These are phyloP conservation scores for Neofusicoccum laricinum DNA, from an alignment of 2,329 filamentous ascomycete genomes.

Conservation along the genomic window DNA sequence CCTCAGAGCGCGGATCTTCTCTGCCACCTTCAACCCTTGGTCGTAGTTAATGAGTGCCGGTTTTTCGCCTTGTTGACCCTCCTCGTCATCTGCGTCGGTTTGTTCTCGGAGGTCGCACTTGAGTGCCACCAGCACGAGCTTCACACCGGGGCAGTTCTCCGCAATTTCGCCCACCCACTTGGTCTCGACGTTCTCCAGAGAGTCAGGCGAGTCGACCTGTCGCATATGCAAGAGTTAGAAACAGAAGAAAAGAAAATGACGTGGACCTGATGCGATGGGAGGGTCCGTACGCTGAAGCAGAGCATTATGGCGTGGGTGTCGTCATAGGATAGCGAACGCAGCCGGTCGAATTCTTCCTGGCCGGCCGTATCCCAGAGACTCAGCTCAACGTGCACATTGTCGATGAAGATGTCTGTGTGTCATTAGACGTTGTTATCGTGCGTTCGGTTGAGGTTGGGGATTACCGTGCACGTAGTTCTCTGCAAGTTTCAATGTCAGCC, in stretches of 20 bases:
- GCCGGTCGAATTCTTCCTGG: slow-evolving; percentile 96
- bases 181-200: slow-evolving; percentile 95
- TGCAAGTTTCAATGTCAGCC: slow-evolving; percentile 30
- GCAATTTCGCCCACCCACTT: slow-evolving; percentile 99
- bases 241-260: neutral
- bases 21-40: slow-evolving; percentile 84
- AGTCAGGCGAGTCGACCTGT: slow-evolving; percentile 86
- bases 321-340: slow-evolving; percentile 94
- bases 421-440: neutral
- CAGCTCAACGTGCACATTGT: slow-evolving; percentile 93
- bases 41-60: slow-evolving; percentile 81
- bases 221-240: neutral
- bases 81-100: slow-evolving; percentile 61
- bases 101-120: slow-evolving; percentile 94
- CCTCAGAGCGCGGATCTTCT: slow-evolving; percentile 85
- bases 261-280: neutral
- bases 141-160: slow-evolving; percentile 94
- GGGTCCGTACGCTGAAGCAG: slow-evolving; percentile 69
- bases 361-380: slow-evolving; percentile 98
- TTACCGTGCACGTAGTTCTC: slow-evolving; percentile 98
- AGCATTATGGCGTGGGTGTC: slow-evolving; percentile 99
- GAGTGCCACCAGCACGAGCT: slow-evolving; percentile 89
- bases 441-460: neutral
- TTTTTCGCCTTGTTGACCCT: slow-evolving; percentile 42
- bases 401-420: slow-evolving; percentile 89